Base-by-base conservation (phyloP, 768 basidiomycete species). In the Leccinum olivaceopallidum region DNA sequence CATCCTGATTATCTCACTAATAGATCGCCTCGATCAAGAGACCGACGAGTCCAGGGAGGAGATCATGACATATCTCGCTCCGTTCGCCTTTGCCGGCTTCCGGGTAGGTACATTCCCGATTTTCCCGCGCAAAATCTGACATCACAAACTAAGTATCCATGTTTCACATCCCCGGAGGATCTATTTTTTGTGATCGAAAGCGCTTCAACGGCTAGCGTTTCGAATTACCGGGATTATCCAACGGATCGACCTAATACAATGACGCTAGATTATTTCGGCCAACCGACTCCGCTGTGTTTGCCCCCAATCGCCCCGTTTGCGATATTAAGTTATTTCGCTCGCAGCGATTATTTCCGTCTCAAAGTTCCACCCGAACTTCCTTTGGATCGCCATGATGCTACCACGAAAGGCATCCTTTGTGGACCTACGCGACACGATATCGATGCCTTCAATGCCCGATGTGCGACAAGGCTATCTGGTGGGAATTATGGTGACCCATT, bases 371-470 rank as follows among this genome's bases (percentile, higher is more conserved):
- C 73, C 6, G 80, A 83, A 65, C 61, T 77, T 14, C 74, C 74
- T n/a, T 66, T 66, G 49, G 77, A 71, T 53, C 77, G 79, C 36
- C 70, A 63, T 44, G 71, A 75, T 50, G 77, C 78, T 2, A 60
- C 62, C n/a, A 59, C 63, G 0, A 59, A 53, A 14, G 76, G 77
- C 24, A 60, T 65, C 13, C 55, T 66, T 26, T 57, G 37, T 5
- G 84, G 83, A 2, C 80, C 80, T 7, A 81, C 80, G 13, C 70
- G 71, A 24, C 79, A 80, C n/a, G 83, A 85, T 58, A 69, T 82
- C 53, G 67, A 74, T 24, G 65, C 78, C 51, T 84, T 80, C 42
- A 74, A 78, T 59, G 62, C 73, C 18, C 74, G 76, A 53, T 84
- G 80, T 63, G 68, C 65, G 39, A 83, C 83, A 7, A 73, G 66